Conservation (phyloP, 176 grass and related monocot genomes). For the Triticum turgidum region DNA sequence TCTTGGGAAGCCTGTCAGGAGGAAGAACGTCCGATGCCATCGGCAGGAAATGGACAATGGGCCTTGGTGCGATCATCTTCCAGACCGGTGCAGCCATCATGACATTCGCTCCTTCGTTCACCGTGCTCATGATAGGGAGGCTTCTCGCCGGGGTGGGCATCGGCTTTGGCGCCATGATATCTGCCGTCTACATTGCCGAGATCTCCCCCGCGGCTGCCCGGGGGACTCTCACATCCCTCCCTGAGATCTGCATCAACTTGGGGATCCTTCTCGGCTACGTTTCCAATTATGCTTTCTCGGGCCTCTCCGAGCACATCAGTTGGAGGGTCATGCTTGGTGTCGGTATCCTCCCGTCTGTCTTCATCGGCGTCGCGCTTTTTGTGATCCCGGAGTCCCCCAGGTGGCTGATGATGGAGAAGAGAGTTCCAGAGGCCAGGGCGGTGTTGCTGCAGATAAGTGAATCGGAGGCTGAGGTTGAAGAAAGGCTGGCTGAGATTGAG, state of each 20-base stretch:
- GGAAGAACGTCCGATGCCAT: constrained; percentile 85
- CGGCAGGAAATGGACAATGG: constrained; percentile 95
- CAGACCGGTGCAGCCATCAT: constrained; percentile 73
- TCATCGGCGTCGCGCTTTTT: constrained; percentile 79
- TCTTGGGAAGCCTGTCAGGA: constrained; percentile 83
- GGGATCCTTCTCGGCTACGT: constrained; percentile 92
- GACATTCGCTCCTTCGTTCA: constrained; percentile 89
- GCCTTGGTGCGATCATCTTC: constrained; percentile 74
- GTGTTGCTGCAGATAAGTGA: constrained; percentile 75
- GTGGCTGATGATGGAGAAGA: constrained; percentile 89
- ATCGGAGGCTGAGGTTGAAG: constrained; percentile 65
- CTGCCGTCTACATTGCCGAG: constrained; percentile 92
- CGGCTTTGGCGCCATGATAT: constrained; percentile 90
- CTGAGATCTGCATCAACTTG: constrained; percentile 89
- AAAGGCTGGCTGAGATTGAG: constrained; percentile 75
- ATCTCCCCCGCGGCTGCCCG: constrained; percentile 70
- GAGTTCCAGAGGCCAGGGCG: constrained; percentile 58
- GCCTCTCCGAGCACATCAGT: constrained; percentile 75
- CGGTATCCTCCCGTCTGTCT: constrained; percentile 75
- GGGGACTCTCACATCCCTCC: constrained; percentile 86
- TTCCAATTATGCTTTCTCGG: constrained; percentile 87
- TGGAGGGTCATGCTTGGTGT: constrained; percentile 98
- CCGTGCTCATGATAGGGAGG: constrained; percentile 72
- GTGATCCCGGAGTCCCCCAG: constrained; percentile 89
- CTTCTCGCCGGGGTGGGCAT: constrained; percentile 83